Percentiles rank a stretch among this genome's conserved stretches.
phyloP scores from a whole-genome alignment of 768 basidiomycete species.

The Hypholoma sublateritium region DNA sequence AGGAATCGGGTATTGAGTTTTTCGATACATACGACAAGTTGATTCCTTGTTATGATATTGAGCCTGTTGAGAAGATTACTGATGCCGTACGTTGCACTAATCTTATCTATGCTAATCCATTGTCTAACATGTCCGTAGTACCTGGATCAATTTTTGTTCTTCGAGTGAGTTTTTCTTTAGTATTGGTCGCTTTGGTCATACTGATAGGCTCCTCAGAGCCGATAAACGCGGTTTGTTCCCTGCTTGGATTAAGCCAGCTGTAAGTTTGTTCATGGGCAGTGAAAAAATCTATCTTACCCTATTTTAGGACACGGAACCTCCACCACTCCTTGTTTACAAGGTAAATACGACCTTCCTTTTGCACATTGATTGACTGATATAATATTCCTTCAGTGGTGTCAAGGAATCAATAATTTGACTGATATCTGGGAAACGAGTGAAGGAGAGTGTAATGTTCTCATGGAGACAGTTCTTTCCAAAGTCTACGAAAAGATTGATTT shows the following conservation, averaged over 20 bases:
- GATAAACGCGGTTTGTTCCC: conserved; percentile 99
- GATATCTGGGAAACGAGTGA: conserved; percentile 99
- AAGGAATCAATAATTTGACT: conserved; percentile 97
- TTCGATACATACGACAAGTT: conserved; percentile 98
- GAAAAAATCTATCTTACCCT: conserved; percentile 2
- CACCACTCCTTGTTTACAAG: conserved; percentile 95
- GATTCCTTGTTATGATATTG: conserved; percentile 98
- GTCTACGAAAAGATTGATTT: conserved; percentile 99
- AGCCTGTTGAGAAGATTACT: conserved; percentile 99
- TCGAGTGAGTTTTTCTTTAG: conserved; percentile 54
- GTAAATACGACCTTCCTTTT: conserved; percentile 20
- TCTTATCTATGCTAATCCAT: neutral
- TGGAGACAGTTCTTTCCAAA: conserved; percentile 97
- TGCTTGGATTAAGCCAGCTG: conserved; percentile 97
- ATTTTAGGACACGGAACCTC: conserved; percentile 84
- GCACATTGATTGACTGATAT: neutral
- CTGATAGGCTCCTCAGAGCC: conserved; percentile 42
- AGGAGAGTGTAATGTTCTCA: conserved; percentile 97
- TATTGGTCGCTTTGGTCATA: neutral
- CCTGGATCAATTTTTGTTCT: conserved; percentile 97
- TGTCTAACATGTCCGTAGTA: conserved; percentile 48
- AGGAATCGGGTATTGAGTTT: conserved; percentile 96
- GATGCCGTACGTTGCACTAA: conserved; percentile 66
- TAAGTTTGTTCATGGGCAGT: conserved; percentile 21
- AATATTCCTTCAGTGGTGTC: conserved; percentile 73